A percentile compares a stretch with the other conserved stretches of the same genome.
Evolutionary conservation across 2,329 filamentous ascomycete species (phyloP).

Genomic region (Aspergillus pseudoterreus): DNA sequence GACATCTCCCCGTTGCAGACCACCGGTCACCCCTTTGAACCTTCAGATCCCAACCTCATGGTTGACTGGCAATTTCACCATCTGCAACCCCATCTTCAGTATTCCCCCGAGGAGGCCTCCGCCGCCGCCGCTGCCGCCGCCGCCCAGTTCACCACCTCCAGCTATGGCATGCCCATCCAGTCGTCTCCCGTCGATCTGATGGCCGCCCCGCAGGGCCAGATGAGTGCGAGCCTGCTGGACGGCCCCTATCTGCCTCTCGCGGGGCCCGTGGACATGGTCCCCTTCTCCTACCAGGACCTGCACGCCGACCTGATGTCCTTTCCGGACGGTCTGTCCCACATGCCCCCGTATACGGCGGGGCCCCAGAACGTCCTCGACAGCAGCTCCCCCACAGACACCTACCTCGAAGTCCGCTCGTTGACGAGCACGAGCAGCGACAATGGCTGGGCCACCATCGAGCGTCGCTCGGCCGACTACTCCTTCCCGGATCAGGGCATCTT

Average conservation of each 20-base stretch:
- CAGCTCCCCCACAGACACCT: conserved; percentile 73
- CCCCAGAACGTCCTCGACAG: conserved; percentile 42
- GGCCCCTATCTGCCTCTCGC: conserved; percentile 54
- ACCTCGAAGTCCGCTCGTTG: conserved; percentile 81
- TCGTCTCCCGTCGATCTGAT: conserved; percentile 52
- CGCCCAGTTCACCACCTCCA: conserved; percentile 53
- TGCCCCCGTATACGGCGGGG: conserved; percentile 32
- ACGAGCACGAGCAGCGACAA: conserved; percentile 77
- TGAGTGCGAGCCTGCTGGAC: conserved; percentile 61
- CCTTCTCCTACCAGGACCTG: conserved; percentile 74
- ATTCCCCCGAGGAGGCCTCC: conserved; percentile 51
- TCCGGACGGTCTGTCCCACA: conserved; percentile 46
- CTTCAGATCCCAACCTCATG: conserved; percentile 43
- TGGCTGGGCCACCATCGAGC: conserved; percentile 80
- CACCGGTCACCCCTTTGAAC: conserved; percentile 41
- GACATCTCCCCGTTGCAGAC: conserved; percentile 43
- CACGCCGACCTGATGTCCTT: conserved; percentile 63
- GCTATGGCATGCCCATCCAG: conserved; percentile 50
- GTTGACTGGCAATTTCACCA: conserved; percentile 46
- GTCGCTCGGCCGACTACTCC: conserved; percentile 67
- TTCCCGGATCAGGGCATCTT: conserved; percentile 63
- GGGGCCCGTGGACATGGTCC: conserved; percentile 63
- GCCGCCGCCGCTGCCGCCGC: conserved; percentile 47
- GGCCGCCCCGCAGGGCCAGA: conserved; percentile 57
- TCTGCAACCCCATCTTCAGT: conserved; percentile 37